Conservation (phyloP, 371 early-diverging fungal genomes). For the Rhizopus microsporus region DNA sequence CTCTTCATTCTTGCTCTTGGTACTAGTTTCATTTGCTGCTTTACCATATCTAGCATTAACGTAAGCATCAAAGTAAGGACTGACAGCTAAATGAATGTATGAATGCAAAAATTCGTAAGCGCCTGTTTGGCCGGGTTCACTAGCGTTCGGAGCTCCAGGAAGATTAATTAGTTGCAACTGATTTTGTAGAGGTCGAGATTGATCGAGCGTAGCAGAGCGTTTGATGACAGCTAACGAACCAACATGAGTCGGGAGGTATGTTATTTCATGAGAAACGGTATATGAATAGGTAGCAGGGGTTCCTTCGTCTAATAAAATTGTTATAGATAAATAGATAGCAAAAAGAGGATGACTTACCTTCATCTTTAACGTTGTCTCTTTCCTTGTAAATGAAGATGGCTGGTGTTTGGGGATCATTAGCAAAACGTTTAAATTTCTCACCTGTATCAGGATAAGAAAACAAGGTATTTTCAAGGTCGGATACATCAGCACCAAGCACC, state of each 20-base stretch:
- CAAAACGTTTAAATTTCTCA: conserved; percentile 79
- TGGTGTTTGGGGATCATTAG: conserved; percentile 73
- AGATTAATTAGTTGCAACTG: conserved; percentile 92
- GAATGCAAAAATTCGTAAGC: conserved; percentile 94
- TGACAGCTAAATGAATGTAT: conserved; percentile 91
- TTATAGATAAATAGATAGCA: conserved; percentile 4
- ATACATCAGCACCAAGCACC: conserved; percentile 68
- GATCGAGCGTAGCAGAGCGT: conserved; percentile 75
- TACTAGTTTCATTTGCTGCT: conserved; percentile 24
- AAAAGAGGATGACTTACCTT: conserved; percentile 30
- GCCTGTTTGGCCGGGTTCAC: conserved; percentile 56
- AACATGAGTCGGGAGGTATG: conserved; percentile 72
- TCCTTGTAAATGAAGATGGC: conserved; percentile 85
- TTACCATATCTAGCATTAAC: conserved; percentile 74
- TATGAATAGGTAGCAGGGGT: conserved; percentile 55
- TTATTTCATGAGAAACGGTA: conserved; percentile 75
- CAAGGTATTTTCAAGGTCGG: conserved; percentile 62
- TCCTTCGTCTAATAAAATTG: conserved; percentile 33
- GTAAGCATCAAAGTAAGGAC: conserved; percentile 97
- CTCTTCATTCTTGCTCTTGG: conserved; percentile 74
- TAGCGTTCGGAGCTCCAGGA: conserved; percentile 81
- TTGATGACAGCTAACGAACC: conserved; percentile 91
- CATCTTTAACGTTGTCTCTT: conserved; percentile 58
- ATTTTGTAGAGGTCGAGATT: conserved; percentile 68
- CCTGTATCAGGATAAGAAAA: conserved; percentile 69